Percentiles rank a stretch among this genome's conserved stretches.
These are phyloP conservation scores for Trypanosomatidae sp. DNA, from an alignment of 208 protist species.

Conservation along the genomic window DNA sequence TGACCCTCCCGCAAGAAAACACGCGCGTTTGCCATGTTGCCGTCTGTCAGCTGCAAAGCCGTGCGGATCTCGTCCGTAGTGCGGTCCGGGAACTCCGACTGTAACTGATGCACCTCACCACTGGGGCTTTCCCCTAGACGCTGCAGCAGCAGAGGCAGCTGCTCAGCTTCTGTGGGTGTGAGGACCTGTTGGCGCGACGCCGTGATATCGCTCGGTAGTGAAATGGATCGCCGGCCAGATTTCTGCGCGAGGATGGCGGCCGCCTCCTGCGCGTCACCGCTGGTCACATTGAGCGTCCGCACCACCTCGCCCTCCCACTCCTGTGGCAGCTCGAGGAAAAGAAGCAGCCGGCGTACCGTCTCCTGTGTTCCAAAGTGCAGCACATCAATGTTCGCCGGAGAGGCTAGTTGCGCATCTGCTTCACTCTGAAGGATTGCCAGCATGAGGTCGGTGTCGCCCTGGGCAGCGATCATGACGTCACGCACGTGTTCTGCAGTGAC, in stretches of 20 bases:
- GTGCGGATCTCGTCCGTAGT: slow-evolving; percentile 28
- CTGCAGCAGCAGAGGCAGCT: slow-evolving; percentile 10
- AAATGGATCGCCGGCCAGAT: slow-evolving; percentile 16
- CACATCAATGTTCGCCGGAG: slow-evolving; percentile 14
- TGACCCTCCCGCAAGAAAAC: slow-evolving; percentile 28
- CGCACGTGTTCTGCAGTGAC: slow-evolving; percentile 44
- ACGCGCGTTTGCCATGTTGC: slow-evolving; percentile 32
- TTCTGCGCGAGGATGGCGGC: slow-evolving; percentile 34
- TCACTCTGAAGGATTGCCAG: slow-evolving; percentile 55
- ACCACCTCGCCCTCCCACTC: slow-evolving; percentile 61
- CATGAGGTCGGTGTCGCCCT: slow-evolving; percentile 66
- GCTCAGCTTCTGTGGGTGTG: slow-evolving; percentile 8
- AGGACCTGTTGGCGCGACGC: slow-evolving; percentile 14
- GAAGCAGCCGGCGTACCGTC: slow-evolving; percentile 59
- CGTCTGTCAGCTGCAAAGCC: slow-evolving; percentile 37
- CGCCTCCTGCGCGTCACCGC: slow-evolving; percentile 62
- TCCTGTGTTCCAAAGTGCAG: slow-evolving; percentile 59
- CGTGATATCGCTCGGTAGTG: slow-evolving; percentile 2
- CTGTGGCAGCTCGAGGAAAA: slow-evolving; percentile 42
- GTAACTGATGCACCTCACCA: background rate
- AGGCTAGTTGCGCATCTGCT: slow-evolving; percentile 27
- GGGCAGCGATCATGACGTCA: slow-evolving; percentile 58
- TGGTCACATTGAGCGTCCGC: slow-evolving; percentile 54
- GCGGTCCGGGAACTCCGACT: slow-evolving; percentile 40
- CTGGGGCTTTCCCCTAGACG: slow-evolving; percentile 5